Evolutionary conservation across 768 basidiomycete genomes (phyloP).

Genomic region (Serendipita indica): DNA sequence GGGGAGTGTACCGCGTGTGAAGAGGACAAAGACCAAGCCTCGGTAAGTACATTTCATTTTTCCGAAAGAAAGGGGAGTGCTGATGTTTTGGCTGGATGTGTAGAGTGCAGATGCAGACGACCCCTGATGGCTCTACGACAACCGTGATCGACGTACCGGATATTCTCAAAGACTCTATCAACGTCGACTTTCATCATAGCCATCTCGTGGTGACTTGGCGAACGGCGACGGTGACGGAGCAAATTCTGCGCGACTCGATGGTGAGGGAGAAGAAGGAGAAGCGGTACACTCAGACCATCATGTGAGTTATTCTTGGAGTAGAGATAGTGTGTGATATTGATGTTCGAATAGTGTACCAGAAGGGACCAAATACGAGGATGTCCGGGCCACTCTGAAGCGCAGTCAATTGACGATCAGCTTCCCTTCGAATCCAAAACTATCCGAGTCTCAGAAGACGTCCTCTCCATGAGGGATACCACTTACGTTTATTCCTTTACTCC

Average conservation of each 20-base stretch:
- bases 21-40: not conserved
- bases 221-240: not conserved
- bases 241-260: not conserved
- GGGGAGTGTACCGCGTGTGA: not conserved
- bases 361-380: not conserved
- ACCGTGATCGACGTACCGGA: not conserved
- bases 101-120: not conserved
- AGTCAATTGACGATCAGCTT: not conserved
- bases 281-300: slow-evolving; percentile 2
- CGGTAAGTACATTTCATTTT: not conserved
- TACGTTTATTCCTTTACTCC: not conserved
- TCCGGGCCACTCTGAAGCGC: not conserved
- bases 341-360: not conserved
- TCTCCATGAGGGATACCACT: too few relatives aligned
- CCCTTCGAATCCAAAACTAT: not conserved
- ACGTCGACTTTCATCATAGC: not conserved
- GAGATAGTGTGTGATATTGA: too few relatives aligned
- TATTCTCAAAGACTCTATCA: not conserved
- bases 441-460: too few relatives aligned
- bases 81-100: not conserved
- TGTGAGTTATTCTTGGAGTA: not conserved
- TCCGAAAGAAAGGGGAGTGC: not conserved
- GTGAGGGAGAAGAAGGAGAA: not conserved
- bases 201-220: slow-evolving; percentile 1
- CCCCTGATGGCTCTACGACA: not conserved